These are phyloP conservation scores for Phytophthora crassamura DNA, from an alignment of 352 stramenopile genomes.

Conservation along the genomic window DNA sequence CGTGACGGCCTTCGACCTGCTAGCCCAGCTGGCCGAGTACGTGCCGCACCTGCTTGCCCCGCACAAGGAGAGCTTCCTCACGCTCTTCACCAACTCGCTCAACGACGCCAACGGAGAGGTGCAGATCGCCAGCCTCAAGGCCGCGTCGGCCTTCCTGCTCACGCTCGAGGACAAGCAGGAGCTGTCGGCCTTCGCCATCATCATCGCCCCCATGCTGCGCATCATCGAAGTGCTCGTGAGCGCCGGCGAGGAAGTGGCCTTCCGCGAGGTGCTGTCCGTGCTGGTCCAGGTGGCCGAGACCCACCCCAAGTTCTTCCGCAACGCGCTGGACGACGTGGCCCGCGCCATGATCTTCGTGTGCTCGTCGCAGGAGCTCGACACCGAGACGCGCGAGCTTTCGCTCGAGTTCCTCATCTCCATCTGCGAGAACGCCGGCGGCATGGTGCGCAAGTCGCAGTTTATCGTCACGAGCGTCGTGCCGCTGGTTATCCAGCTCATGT, in stretches of 20 bases:
- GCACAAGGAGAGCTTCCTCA: conserved; percentile 84
- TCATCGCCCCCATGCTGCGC: conserved; percentile 76
- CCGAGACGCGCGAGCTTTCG: conserved; percentile 79
- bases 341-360: conserved; percentile 85
- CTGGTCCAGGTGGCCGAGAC: conserved; percentile 81
- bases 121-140: conserved; percentile 78
- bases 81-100: conserved; percentile 75
- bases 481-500: conserved; percentile 81
- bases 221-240: conserved; percentile 77
- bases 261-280: conserved; percentile 76
- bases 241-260: conserved; percentile 61
- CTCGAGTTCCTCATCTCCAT: conserved; percentile 86
- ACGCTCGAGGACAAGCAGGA: conserved; percentile 78
- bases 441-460: conserved; percentile 79
- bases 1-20: conserved; percentile 79
- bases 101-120: conserved; percentile 70
- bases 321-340: conserved; percentile 68
- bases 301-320: conserved; percentile 86
- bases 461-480: conserved; percentile 75
- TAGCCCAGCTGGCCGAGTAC: conserved; percentile 81
- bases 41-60: conserved; percentile 64
- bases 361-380: conserved; percentile 65
- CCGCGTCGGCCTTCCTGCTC: conserved; percentile 72
- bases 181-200: conserved; percentile 68
- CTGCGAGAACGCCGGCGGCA: conserved; percentile 80